These are phyloP conservation scores for Pilasporangium apinafurcum DNA, from an alignment of 352 stramenopile species.

Conservation along the genomic window DNA sequence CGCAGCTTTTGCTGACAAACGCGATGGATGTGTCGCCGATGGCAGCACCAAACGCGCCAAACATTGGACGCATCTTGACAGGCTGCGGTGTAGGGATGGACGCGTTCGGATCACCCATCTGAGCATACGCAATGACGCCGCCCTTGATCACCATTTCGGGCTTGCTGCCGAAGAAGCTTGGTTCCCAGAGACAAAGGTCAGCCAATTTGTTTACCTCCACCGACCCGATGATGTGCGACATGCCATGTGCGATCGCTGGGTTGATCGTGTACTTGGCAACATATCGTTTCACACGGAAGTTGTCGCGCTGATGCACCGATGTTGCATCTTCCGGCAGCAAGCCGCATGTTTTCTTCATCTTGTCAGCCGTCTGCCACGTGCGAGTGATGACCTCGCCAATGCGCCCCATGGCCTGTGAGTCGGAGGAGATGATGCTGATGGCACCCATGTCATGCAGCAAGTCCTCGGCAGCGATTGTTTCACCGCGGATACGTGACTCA, in stretches of 20 bases:
- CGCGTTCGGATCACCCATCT: slow-evolving; percentile 98
- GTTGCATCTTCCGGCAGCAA: slow-evolving; percentile 79
- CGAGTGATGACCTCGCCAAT: slow-evolving; percentile 95
- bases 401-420: slow-evolving; percentile 96
- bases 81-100: slow-evolving; percentile 95
- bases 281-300: slow-evolving; percentile 94
- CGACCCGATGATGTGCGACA: slow-evolving; percentile 93
- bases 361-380: slow-evolving; percentile 98
- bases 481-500: slow-evolving; percentile 94
- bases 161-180: slow-evolving; percentile 93
- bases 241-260: slow-evolving; percentile 94
- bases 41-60: slow-evolving; percentile 66
- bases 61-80: slow-evolving; percentile 95
- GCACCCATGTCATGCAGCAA: slow-evolving; percentile 96
- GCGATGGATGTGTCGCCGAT: slow-evolving; percentile 70
- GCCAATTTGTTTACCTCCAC: slow-evolving; percentile 92
- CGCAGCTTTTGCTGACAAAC: slow-evolving; percentile 87
- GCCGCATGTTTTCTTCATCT: slow-evolving; percentile 95
- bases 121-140: slow-evolving; percentile 89
- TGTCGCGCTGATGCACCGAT: slow-evolving; percentile 73
- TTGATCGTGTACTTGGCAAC: slow-evolving; percentile 99
- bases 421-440: slow-evolving; percentile 95
- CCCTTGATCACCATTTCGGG: slow-evolving; percentile 97
- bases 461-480: slow-evolving; percentile 97
- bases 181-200: slow-evolving; percentile 95